Base-by-base conservation (phyloP, 2,329 filamentous ascomycete species). In the Coleophoma cylindrospora region DNA sequence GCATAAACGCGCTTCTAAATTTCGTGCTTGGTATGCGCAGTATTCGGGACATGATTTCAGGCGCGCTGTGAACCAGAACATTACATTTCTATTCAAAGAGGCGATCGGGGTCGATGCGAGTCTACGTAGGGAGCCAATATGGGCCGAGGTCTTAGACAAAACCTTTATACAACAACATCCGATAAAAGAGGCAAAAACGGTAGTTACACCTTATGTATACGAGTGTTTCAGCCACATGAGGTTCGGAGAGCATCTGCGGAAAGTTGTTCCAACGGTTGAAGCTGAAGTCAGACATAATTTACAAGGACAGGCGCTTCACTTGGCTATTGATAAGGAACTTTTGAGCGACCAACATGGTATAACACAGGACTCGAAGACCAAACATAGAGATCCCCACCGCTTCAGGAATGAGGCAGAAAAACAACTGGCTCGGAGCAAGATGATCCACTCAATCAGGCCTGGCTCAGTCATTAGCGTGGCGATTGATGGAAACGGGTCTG, bases 191-290 rank as follows among this genome's bases (percentile, higher is more conserved):
- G 37, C 49, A 40, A 38, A 65, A 3, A 92, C 89, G 0, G 67
- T 88, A 0, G 84, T 91, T 0, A 92, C 89, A 0, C 80, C 84
- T 0, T 88, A 86, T 50, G 78, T 87, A 0, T 76, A 81, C 52
- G 61, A 79, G 3, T 79, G 79, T 49, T 94, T 94, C 55, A 70
- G 73, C 3, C 68, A 84, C 17, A 75, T 89, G 63, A 76, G 76
- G 4, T 87, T 84, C 57, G 79, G 73, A 1, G 62, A 71, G 2
- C 68, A 76, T 2, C 68, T 89, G 6, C 66, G 74, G 48, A 52
- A 57, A 0, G 57, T 70, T 0, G 54, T 68, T 0, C 57, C 67
- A 1, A 64, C 61, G 37, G 33, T 51, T 4, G 37, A 56, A 3
- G 59, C 68, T 0, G 51, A 66, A n/a, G 47, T 43, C 2, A 61